Evolutionary conservation across 495 filamentous ascomycete genomes (phyloP).

Genomic region (Evansstolkia leycettana): DNA sequence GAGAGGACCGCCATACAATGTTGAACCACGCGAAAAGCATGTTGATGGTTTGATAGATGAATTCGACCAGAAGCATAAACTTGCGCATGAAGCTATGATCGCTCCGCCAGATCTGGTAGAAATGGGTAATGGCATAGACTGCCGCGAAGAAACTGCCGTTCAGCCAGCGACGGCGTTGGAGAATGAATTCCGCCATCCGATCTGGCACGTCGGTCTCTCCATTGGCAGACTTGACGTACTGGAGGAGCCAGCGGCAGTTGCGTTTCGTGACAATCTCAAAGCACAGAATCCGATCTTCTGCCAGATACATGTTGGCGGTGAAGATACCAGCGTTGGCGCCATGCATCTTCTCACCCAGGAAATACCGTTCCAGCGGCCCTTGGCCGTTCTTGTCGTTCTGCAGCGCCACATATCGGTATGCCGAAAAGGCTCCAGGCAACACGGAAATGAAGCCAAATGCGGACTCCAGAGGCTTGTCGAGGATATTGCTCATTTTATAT

Average conservation of each 20-base stretch:
- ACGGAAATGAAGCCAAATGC: conserved; percentile 98
- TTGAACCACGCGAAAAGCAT: conserved; percentile 99
- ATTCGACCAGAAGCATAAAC: conserved; percentile 81
- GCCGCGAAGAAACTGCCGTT: conserved; percentile 99
- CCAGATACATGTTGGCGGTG: conserved; percentile 99
- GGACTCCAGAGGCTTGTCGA: conserved; percentile 95
- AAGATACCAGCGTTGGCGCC: conserved; percentile 93
- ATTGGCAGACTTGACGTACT: conserved; percentile 93
- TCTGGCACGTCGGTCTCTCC: conserved; percentile 98
- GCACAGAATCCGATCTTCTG: conserved; percentile 97
- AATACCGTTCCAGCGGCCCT: conserved; percentile 93
- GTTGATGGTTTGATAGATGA: conserved; percentile 84
- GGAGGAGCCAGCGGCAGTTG: conserved; percentile 91
- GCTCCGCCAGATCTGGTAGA: conserved; percentile 86
- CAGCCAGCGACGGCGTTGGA: conserved; percentile 93
- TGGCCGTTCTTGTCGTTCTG: conserved; percentile 93
- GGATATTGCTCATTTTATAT: conserved; percentile 99
- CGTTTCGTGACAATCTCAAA: conserved; percentile 97
- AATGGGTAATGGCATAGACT: conserved; percentile 87
- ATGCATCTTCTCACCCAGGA: conserved; percentile 95
- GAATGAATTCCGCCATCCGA: conserved; percentile 85
- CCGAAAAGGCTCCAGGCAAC: conserved; percentile 93
- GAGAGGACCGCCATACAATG: conserved; percentile 39
- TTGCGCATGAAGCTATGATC: conserved; percentile 83
- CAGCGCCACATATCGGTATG: conserved; percentile 85